Conservation (phyloP, 352 stramenopile genomes). For the Detonula confervacea region DNA sequence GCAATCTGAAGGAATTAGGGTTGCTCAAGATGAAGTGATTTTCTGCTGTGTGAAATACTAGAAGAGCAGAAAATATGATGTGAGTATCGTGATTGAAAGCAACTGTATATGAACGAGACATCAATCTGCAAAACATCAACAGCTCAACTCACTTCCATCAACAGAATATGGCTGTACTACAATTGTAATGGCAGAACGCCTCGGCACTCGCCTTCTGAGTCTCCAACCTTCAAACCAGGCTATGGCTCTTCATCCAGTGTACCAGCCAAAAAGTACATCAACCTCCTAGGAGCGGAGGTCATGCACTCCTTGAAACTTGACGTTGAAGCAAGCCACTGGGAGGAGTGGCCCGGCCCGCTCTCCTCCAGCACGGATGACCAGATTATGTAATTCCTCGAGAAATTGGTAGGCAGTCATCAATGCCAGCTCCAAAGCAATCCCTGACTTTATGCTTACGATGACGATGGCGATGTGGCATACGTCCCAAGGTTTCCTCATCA, state of each 20-base stretch:
- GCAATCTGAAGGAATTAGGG: too few relatives aligned
- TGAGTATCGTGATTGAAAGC: too few relatives aligned
- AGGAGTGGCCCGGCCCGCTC: background rate
- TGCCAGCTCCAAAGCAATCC: background rate
- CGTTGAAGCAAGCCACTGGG: background rate
- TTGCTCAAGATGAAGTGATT: too few relatives aligned
- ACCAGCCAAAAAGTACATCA: slow-evolving; percentile 1
- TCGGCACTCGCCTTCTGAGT: too few relatives aligned
- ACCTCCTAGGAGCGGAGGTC: background rate
- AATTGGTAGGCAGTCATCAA: background rate
- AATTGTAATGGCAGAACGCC: too few relatives aligned
- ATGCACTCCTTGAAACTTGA: background rate
- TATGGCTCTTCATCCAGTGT: background rate
- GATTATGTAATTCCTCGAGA: background rate
- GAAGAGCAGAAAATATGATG: too few relatives aligned
- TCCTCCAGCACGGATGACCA: background rate
- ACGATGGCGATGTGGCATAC: background rate
- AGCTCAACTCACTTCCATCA: too few relatives aligned
- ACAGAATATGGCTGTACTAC: too few relatives aligned
- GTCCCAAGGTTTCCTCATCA: too few relatives aligned
- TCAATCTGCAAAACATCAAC: too few relatives aligned
- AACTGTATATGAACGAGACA: too few relatives aligned
- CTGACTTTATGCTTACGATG: background rate
- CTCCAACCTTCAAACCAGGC: background rate
- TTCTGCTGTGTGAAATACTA: too few relatives aligned